Evolutionary conservation across 495 filamentous ascomycete species (phyloP).

Genomic region (Stereocaulon alpinum): DNA sequence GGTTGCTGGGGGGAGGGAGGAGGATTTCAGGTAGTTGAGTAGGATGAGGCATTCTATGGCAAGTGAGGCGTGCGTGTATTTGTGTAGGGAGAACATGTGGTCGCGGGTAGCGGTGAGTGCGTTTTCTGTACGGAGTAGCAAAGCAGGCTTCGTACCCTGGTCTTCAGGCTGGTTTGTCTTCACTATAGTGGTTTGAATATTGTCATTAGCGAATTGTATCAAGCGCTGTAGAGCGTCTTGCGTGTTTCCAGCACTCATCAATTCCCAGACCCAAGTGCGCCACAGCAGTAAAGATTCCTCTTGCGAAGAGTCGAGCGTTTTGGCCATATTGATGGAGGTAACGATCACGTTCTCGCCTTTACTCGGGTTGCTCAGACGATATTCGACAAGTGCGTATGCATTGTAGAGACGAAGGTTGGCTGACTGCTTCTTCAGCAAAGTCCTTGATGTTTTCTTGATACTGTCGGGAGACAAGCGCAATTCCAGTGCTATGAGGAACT

Average conservation of each 20-base stretch:
- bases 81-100: conserved; percentile 40
- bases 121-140: conserved; percentile 41
- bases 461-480: conserved; percentile 42
- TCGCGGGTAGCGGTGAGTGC: conserved; percentile 49
- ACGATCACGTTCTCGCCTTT: conserved; percentile 54
- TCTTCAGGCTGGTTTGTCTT: conserved; percentile 19
- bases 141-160: conserved; percentile 23
- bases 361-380: conserved; percentile 41
- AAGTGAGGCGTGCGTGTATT: conserved; percentile 36
- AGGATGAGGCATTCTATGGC: conserved; percentile 52
- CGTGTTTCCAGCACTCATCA: conserved; percentile 40
- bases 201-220: conserved; percentile 31
- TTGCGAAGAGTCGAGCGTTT: conserved; percentile 30
- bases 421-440: conserved; percentile 54
- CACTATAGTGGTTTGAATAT: conserved; percentile 24
- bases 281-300: conserved; percentile 48
- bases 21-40: conserved; percentile 48
- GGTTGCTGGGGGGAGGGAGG: conserved; percentile 29
- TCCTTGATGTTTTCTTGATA: conserved; percentile 64
- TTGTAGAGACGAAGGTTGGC: conserved; percentile 64
- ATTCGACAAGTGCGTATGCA: conserved; percentile 65
- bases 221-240: conserved; percentile 39
- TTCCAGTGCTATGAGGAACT: conserved; percentile 64
- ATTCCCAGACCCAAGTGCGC: conserved; percentile 64
- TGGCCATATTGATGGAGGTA: conserved; percentile 50